Evolutionary conservation across 164 flowering plant genomes (phyloP).

Genomic region (Pachysandra terminalis): DNA sequence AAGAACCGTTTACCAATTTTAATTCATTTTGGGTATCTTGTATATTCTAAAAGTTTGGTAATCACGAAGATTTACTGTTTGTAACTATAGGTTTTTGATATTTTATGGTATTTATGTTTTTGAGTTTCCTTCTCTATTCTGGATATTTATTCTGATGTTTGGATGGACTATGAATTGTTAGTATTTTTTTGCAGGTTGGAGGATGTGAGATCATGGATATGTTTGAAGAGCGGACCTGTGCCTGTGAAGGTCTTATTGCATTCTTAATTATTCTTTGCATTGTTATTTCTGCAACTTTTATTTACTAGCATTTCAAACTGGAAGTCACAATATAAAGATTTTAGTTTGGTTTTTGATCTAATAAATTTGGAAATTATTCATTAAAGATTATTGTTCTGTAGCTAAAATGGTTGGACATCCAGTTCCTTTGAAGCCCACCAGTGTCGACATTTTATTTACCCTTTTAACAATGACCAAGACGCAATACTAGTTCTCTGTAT

Average conservation of each 20-base stretch:
- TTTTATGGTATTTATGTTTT: not conserved
- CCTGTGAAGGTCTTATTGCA: conserved; percentile 4
- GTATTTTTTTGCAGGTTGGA: conserved; percentile 9
- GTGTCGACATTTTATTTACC: not conserved
- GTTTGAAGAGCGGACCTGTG: not conserved
- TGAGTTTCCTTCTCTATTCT: not conserved
- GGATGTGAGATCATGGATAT: not conserved
- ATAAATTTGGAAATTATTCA: not conserved
- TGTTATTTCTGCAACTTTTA: not conserved
- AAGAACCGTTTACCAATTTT: not conserved
- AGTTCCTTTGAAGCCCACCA: not conserved
- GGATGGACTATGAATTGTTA: not conserved
- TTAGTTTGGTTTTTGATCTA: not conserved
- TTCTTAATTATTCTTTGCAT: not conserved
- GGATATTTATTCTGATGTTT: not conserved
- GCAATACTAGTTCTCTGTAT: not conserved
- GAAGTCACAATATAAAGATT: not conserved
- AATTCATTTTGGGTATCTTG: not conserved
- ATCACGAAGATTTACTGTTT: not conserved
- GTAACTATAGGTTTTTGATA: no score
- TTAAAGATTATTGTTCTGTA: not conserved
- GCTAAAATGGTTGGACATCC: not conserved
- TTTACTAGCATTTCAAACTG: no score
- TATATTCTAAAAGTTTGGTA: no score
- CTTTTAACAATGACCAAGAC: not conserved